Base-by-base conservation (phyloP, 2,329 filamentous ascomycete species). In the Penicillium fuscoglaucum region DNA sequence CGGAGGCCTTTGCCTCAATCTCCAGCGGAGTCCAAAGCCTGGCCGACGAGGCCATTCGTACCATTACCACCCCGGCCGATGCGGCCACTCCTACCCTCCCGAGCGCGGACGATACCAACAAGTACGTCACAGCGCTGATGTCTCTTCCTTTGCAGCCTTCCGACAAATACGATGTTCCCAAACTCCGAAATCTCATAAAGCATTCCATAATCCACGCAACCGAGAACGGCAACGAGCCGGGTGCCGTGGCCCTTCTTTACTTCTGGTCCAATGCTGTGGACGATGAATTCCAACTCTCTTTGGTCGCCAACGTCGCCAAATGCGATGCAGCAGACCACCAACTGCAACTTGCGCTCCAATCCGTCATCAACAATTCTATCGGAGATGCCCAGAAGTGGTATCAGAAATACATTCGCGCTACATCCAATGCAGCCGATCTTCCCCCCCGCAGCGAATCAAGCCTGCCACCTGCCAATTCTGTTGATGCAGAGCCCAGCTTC, bases 391-490 rank as follows among this genome's bases (percentile, higher is more conserved):
- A 4, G 7, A n/a, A 54, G 35, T 67, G 65, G 65, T 64, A 59
- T 45, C 24, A 58, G 26, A 59, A 47, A 7, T 57, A 61, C 57
- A 10, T 28, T 13, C 33, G 48, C 12, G 31, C 53, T 35, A 48
- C 45, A 19, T 8, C 29, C 2, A 39, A 33, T 28, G 43, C n/a
- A 31, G 39, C 6, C 9, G 47, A 44, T n/a, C 29, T 49, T 39
- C 31, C 52, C 29, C 58, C 64, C 26, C 66, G 62, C 41, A 76
- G 70, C 21, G 68, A 70, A 13, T 76, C 75, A 17, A 77, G 74
- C 13, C 58, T 78, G 24, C 78, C 77, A 37, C 74, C 76, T 9
- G 73, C 73, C 10, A 72, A 75, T 43, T 76, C 76, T 6, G 61
- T 76, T 35, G 70, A 74, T 40, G 67, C 66, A 47, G 73, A 76